Evolutionary conservation across 306 rosid genomes (phyloP).

Genomic region (Trifolium fragiferum): DNA sequence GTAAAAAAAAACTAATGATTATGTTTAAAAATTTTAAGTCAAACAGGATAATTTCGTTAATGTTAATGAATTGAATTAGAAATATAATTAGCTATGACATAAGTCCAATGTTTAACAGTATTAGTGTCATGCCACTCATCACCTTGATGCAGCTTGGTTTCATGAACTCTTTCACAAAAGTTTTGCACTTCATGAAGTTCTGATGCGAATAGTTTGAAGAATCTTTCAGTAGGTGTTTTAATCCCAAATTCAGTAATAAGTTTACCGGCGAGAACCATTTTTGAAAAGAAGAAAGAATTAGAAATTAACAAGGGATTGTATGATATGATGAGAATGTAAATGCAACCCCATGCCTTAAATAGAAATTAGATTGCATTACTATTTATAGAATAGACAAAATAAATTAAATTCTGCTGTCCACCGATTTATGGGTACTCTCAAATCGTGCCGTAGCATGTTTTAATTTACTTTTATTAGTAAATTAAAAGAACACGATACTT

Average conservation of each 20-base stretch:
- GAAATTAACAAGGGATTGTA: background rate
- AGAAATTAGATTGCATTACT: background rate
- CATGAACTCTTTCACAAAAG: constrained; percentile 34
- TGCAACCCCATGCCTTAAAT: background rate
- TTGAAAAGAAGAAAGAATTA: background rate
- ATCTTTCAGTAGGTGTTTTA: constrained; percentile 36
- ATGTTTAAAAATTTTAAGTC: too few relatives aligned
- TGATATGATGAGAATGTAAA: background rate
- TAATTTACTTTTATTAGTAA: too few relatives aligned
- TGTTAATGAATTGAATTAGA: too few relatives aligned
- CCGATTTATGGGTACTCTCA: too few relatives aligned
- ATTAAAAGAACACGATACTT: too few relatives aligned
- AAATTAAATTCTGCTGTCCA: too few relatives aligned
- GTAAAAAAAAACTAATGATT: too few relatives aligned
- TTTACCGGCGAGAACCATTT: constrained; percentile 37
- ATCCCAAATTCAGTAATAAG: constrained; percentile 38
- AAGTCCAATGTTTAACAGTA: constrained; percentile 47
- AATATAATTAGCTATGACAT: constrained; percentile 28
- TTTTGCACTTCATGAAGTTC: constrained; percentile 43
- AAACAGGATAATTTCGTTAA: too few relatives aligned
- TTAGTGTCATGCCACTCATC: constrained; percentile 54
- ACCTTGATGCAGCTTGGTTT: constrained; percentile 49
- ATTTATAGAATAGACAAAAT: too few relatives aligned
- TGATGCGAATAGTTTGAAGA: constrained; percentile 25
- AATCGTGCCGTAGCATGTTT: too few relatives aligned